These are phyloP conservation scores for Chrysopogon serrulatus DNA, from an alignment of 176 grass and related monocot species.

Conservation along the genomic window DNA sequence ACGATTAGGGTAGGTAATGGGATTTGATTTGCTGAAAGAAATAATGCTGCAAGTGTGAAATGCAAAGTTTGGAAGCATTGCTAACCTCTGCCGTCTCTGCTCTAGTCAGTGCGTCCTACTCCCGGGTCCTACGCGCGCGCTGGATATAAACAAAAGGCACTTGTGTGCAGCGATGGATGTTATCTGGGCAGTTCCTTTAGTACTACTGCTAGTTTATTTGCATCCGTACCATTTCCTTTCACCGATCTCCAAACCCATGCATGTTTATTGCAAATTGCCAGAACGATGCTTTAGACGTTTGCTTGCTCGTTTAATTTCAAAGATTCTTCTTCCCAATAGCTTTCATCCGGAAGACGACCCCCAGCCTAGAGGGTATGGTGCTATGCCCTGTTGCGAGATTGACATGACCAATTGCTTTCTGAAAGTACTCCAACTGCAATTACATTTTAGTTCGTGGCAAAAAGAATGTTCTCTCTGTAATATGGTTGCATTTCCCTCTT, in stretches of 20 bases:
- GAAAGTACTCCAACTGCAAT: background rate
- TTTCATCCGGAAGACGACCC: background rate
- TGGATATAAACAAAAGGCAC: constrained; percentile 12
- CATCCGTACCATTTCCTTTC: background rate
- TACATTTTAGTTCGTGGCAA: background rate
- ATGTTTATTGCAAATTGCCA: constrained; percentile 29
- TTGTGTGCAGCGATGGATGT: background rate
- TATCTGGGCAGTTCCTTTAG: background rate
- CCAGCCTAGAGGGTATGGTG: background rate
- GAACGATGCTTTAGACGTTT: constrained; percentile 15
- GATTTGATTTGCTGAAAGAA: constrained; percentile 6
- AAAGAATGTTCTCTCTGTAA: background rate
- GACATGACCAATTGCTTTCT: background rate
- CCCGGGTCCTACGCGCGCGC: background rate
- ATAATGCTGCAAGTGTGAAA: constrained; percentile 19
- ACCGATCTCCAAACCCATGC: background rate
- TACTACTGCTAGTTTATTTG: background rate
- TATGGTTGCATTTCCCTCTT: background rate
- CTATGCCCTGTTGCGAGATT: background rate
- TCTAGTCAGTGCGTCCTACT: background rate
- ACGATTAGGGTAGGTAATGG: background rate
- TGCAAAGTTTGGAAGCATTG: constrained; percentile 40
- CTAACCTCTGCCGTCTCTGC: constrained; percentile 21
- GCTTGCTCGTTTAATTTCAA: background rate
- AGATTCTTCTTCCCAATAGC: constrained; percentile 31